Conservation (phyloP, 73 alveolate species). For the Paramecium bursaria region DNA sequence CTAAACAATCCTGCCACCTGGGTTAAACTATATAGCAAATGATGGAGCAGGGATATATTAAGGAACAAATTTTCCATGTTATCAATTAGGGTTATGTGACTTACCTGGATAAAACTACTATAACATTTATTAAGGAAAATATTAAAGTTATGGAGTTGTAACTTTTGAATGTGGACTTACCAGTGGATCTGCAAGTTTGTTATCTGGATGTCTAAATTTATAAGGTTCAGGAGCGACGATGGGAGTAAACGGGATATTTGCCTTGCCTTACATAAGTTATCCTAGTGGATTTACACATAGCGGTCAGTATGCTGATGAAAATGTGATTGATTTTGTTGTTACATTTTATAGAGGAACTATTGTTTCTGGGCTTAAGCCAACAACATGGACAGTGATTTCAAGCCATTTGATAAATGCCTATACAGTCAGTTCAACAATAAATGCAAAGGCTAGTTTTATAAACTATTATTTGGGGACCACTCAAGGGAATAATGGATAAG, state of each 20-base stretch:
- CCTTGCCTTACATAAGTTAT: background rate
- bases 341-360: background rate
- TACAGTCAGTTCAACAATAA: background rate
- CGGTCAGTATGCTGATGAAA: conserved; percentile 22
- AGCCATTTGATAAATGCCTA: conserved; percentile 40
- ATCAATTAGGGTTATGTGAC: background rate
- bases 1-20: background rate
- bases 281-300: background rate
- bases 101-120: background rate
- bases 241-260: background rate
- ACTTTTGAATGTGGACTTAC: background rate
- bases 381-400: background rate
- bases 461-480: conserved; percentile 53
- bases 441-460: conserved; percentile 12
- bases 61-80: background rate
- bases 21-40: background rate
- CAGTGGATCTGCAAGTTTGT: background rate
- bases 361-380: background rate
- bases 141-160: conserved; percentile 10
- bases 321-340: background rate
- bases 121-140: background rate
- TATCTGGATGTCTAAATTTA: background rate
- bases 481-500: conserved; percentile 2
- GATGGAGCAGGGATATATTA: conserved; percentile 41
- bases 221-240: background rate